These are phyloP conservation scores for Gilbertella persicaria DNA, from an alignment of 371 early-diverging fungal species.

Conservation along the genomic window DNA sequence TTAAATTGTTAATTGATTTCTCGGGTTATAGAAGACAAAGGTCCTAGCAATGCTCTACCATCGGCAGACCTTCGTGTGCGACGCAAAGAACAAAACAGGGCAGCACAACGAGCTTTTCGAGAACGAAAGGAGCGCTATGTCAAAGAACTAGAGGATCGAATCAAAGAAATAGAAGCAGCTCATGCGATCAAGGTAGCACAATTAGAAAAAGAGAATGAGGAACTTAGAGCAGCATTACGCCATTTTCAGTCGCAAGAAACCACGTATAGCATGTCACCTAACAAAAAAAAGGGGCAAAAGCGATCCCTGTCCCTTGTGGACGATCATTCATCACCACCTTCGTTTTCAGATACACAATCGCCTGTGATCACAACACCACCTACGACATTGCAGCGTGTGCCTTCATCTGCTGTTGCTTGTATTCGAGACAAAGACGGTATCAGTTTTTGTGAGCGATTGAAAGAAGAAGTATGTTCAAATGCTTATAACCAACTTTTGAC, in stretches of 20 bases:
- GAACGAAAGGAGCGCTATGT: slow-evolving; percentile 76
- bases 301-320: background rate
- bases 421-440: slow-evolving; percentile 51
- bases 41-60: slow-evolving; percentile 11
- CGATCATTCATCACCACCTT: background rate
- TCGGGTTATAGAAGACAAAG: slow-evolving; percentile 9
- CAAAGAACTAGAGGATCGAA: slow-evolving; percentile 66
- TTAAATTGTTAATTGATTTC: background rate
- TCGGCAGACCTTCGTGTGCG: slow-evolving; percentile 42
- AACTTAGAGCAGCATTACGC: slow-evolving; percentile 11
- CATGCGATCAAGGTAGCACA: slow-evolving; percentile 26
- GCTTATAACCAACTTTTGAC: slow-evolving; percentile 45
- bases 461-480: slow-evolving; percentile 53
- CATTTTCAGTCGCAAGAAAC: background rate
- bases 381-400: slow-evolving; percentile 8
- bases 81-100: slow-evolving; percentile 80
- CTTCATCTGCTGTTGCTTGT: slow-evolving; percentile 39
- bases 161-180: slow-evolving; percentile 59
- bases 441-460: slow-evolving; percentile 46
- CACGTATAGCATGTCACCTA: background rate
- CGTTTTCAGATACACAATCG: slow-evolving; percentile 3
- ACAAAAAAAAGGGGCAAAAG: background rate
- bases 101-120: slow-evolving; percentile 78
- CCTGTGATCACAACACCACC: background rate
- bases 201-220: slow-evolving; percentile 33